Conservation (phyloP, 2,329 filamentous ascomycete species). For the Sphaerostilbella broomeana region DNA sequence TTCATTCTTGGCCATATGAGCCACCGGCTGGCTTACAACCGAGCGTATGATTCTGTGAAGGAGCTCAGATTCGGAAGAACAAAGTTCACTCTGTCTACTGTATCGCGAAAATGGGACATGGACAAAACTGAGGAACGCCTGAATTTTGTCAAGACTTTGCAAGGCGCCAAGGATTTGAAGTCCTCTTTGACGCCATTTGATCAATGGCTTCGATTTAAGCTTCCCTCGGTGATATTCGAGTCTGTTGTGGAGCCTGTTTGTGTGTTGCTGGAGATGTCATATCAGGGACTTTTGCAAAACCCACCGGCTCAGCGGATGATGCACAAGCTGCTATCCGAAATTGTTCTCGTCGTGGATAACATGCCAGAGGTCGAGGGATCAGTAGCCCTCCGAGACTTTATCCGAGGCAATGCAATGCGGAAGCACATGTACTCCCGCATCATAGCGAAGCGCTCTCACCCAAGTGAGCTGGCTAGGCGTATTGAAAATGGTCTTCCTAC, state of each 20-base stretch:
- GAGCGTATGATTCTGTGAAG: slow-evolving; percentile 32
- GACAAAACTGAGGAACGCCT: slow-evolving; percentile 16
- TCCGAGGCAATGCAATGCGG: slow-evolving; percentile 56
- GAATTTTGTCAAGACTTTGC: slow-evolving; percentile 20
- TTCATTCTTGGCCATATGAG: slow-evolving; percentile 65
- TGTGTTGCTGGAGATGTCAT: slow-evolving; percentile 68
- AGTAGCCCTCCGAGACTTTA: slow-evolving; percentile 47
- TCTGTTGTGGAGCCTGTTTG: slow-evolving; percentile 76
- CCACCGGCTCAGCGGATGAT: slow-evolving; percentile 58
- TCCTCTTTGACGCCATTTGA: slow-evolving; percentile 22
- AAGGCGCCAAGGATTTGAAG: slow-evolving; percentile 18
- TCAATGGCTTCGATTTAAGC: slow-evolving; percentile 61
- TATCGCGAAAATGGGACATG: slow-evolving; percentile 13
- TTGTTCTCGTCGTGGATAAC: slow-evolving; percentile 60
- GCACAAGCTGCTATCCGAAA: slow-evolving; percentile 66
- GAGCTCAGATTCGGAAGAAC: slow-evolving; percentile 29
- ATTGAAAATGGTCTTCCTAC: slow-evolving; percentile 56
- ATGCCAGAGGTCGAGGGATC: slow-evolving; percentile 67
- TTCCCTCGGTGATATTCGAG: slow-evolving; percentile 71
- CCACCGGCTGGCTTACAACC: slow-evolving; percentile 39
- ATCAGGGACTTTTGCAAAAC: slow-evolving; percentile 65
- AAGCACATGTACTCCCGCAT: slow-evolving; percentile 43
- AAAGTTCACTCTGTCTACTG: slow-evolving; percentile 23
- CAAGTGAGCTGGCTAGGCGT: slow-evolving; percentile 62
- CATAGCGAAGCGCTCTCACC: slow-evolving; percentile 38